A percentile compares a stretch with the other conserved stretches of the same genome.
These are phyloP conservation scores for Carpinus fangiana DNA, from an alignment of 306 rosid genomes.

Conservation along the genomic window DNA sequence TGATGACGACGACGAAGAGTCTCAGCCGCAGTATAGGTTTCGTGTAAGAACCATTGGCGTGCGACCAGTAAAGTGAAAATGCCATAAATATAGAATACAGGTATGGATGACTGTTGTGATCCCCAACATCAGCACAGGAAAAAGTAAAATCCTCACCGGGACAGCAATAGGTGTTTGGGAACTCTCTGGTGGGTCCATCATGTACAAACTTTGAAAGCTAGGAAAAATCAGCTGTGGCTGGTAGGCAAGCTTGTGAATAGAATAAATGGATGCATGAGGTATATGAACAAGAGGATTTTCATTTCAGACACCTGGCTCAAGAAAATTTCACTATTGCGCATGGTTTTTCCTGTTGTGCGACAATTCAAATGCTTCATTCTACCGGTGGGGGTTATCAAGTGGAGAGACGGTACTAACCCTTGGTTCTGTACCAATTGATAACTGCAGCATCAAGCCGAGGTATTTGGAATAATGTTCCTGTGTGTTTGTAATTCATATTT, in stretches of 20 bases:
- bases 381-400: conserved; percentile 5
- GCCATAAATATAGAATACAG: not conserved
- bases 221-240: conserved; percentile 7
- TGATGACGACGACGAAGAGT: conserved; percentile 60
- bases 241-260: conserved; percentile 1
- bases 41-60: conserved; percentile 81
- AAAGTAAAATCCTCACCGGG: conserved; percentile 9
- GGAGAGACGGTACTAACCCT: conserved; percentile 1
- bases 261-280: conserved; percentile 18
- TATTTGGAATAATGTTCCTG: not conserved
- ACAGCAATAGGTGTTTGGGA: conserved; percentile 11
- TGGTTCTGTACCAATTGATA: not conserved
- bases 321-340: conserved; percentile 14
- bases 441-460: not conserved
- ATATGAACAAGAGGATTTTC: conserved; percentile 12
- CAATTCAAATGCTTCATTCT: too few species aligned
- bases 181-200: conserved; percentile 25
- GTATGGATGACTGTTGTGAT: conserved; percentile 15
- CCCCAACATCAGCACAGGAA: conserved; percentile 13
- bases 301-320: conserved; percentile 1
- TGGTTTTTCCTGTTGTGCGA: conserved; percentile 22
- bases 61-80: conserved; percentile 67
- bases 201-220: conserved; percentile 15
- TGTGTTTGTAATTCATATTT: not conserved
- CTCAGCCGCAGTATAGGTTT: conserved; percentile 70